Base-by-base conservation (phyloP, 2,329 filamentous ascomycete species). In the Talaromyces albobiverticillius region DNA sequence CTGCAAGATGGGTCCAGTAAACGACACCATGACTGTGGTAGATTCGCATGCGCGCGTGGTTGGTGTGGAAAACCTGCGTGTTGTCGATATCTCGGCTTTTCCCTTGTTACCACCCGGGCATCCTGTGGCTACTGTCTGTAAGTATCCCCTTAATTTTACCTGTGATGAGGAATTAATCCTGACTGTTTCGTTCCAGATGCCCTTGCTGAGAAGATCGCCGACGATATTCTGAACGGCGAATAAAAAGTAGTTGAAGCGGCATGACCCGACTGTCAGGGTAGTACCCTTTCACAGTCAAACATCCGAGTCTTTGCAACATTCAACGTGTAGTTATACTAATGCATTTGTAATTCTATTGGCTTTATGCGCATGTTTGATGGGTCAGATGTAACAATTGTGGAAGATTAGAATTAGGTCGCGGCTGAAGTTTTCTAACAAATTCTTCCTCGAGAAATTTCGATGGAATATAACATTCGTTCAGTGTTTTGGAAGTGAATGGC, bases 41-140 rank as follows among this genome's bases (percentile, higher is more conserved):
- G 70, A 73, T 52, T 54, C 54, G 16, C 58, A 62, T 11, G 62
- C 62, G 11, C 57, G 56, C 25, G 67, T 68, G 4, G 60, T 59
- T 48, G 69, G 69, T 3, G 64, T 68, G n/a, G n/a, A 60, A 13
- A 58, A 62, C 4, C 49, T 72, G 45, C 54, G 70, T 2, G 69
- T 72, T 6, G 67, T 70, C 3, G 69, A 73, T 58, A 66, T 67
- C 1, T 66, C 61, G 32, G 52, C 59, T 1, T 70, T 73, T 41
- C 67, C 69, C 1, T 43, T 71, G 5, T 29, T 72, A 23, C 64
- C 68, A 11, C 72, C 73, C 2, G 75, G 74, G 3, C 74, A 77
- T 64, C 72, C 73, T 4, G 68, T 72, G 60, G 36, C 47, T 20
- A 31, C 47, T 36, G 29, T 40, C 68, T 69, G 76, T 63, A 70